Base-by-base conservation (phyloP, 208 protist genomes). In the Kentomonas sorsogonicus region DNA sequence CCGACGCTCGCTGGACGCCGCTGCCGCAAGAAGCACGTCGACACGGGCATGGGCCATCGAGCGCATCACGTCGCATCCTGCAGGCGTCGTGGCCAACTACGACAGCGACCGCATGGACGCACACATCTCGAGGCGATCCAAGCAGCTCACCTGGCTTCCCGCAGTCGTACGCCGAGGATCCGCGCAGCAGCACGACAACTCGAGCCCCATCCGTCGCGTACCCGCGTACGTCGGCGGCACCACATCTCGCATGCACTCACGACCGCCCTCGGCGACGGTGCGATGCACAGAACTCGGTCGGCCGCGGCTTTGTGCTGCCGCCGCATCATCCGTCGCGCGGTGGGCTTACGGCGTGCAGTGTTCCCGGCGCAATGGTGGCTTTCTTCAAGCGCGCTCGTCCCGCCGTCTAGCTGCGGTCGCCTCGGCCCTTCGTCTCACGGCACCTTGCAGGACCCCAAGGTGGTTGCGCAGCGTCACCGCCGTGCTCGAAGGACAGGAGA, bases 151-250 rank as follows among this genome's bases (percentile, higher is more conserved):
- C 33, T n/a, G 88, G 86, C 20, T 94, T 78, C 59, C 72, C 72
- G 26, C 45, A 86, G 47, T 76, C 84, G 3, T 98, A 99, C 69
- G 78, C 57, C 16, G 89, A 77, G 65, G 77, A 84, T 50, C 66
- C 36, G 79, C 92, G 22, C 76, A 98, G 22, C 0, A 41, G 13
- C 77, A 95, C 60, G 78, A 68, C 43, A 90, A 98, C 51, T 74
- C 91, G n/a, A 92, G 95, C 51, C 96, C 97, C 48, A 97, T 97
- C 16, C 98, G 98, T 73, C 95, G 97, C 54, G 98, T 99, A 4
- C 86, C 99, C 43, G 98, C 97, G n/a, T 98, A 99, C 75, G 98
- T 99, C 81, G 98, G 99, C 64, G 97, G 98, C 63, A 99, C 97
- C 43, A n/a, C n/a, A n/a, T n/a, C n/a, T 60, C n/a, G 20, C 55